Percentiles rank a stretch among this genome's conserved stretches.
phyloP scores from a whole-genome alignment of 2,329 filamentous ascomycete species.

The Fusarium sp. region DNA sequence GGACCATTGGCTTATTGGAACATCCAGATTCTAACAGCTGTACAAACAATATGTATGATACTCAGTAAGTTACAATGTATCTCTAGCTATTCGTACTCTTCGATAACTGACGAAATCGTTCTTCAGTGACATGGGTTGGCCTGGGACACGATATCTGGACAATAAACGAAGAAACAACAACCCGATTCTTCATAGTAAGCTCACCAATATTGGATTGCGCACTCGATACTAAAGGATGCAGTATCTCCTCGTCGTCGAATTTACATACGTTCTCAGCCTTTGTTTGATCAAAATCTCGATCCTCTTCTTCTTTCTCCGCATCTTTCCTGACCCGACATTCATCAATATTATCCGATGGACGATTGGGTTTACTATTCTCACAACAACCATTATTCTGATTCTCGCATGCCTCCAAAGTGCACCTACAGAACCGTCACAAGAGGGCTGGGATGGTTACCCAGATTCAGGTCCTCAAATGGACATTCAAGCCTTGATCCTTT shows the following conservation, averaged over 20 bases:
- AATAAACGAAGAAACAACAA: neutral
- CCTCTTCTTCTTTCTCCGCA: conserved; percentile 6
- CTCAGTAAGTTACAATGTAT: neutral
- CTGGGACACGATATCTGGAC: conserved; percentile 5
- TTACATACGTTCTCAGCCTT: neutral
- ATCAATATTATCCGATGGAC: neutral
- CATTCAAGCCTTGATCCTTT: neutral
- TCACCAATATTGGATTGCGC: rapidly evolving
- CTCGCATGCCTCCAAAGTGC: neutral
- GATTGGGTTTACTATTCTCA: neutral
- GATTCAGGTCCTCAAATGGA: neutral
- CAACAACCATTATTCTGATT: neutral
- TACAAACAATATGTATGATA: neutral
- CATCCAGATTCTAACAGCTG: neutral
- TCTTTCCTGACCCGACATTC: neutral
- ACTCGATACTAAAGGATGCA: neutral
- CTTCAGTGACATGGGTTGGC: neutral
- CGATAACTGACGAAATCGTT: neutral
- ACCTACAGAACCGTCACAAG: neutral
- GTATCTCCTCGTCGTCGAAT: neutral
- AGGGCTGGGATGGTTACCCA: neutral
- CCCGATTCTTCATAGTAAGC: neutral
- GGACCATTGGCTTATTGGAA: rapidly evolving
- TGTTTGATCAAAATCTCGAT: conserved; percentile 14
- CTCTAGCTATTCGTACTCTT: rapidly evolving